Evolutionary conservation across 441 rosid species (phyloP).

Genomic region (Raphanus hybrid): DNA sequence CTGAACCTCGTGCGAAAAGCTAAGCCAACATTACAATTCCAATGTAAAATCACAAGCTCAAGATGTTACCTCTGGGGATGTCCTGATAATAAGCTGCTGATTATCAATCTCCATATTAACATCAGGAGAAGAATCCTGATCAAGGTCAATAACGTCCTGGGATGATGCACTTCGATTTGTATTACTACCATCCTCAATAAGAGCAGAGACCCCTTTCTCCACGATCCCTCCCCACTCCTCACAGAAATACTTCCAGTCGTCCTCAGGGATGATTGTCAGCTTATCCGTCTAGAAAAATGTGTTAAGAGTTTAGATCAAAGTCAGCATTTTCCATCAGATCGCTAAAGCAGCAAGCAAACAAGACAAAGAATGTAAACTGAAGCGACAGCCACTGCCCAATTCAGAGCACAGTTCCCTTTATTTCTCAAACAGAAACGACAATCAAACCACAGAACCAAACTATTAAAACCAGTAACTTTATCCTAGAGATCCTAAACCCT

Average conservation of each 20-base stretch:
- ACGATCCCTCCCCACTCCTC: conserved; percentile 90
- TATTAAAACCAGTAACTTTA: conserved; percentile 10
- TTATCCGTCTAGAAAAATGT: conserved; percentile 77
- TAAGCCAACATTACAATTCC: not conserved
- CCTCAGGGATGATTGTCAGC: conserved; percentile 80
- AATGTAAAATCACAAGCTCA: not conserved
- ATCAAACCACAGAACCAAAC: conserved; percentile 14
- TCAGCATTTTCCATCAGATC: conserved; percentile 16
- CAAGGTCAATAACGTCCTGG: conserved; percentile 47
- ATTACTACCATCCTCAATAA: conserved; percentile 55
- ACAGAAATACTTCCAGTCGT: conserved; percentile 95
- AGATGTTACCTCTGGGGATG: conserved; percentile 72
- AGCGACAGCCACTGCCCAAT: conserved; percentile 15
- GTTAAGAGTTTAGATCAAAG: conserved; percentile 33
- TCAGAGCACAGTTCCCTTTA: conserved; percentile 9
- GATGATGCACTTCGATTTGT: conserved; percentile 47
- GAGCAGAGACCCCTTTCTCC: conserved; percentile 78
- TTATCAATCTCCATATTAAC: conserved; percentile 67
- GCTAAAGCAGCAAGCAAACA: not conserved
- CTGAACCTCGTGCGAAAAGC: not conserved
- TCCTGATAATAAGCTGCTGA: conserved; percentile 58
- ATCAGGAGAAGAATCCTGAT: conserved; percentile 58
- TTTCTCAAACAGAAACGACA: conserved; percentile 21
- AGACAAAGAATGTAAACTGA: conserved; percentile 25
- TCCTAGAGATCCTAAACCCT: conserved; percentile 9